A percentile compares a stretch with the other conserved stretches of the same genome.
Conservation (phyloP, 1,284 basidiomycete species). For the Pulchroboletus neoregius region DNA sequence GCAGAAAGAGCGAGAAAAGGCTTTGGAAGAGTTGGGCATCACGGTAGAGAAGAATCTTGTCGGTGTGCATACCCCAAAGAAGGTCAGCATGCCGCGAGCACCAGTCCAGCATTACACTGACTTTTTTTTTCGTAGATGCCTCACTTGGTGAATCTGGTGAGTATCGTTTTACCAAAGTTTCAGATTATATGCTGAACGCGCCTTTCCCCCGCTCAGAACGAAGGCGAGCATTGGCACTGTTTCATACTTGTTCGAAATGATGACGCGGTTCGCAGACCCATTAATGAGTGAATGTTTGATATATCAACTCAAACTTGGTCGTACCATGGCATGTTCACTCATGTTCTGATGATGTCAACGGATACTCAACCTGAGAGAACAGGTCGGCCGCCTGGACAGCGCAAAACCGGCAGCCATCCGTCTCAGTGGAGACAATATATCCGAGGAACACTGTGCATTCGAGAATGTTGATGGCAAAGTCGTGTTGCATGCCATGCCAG, state of each 20-base stretch:
- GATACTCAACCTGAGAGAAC: conserved; percentile 15
- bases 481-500: conserved; percentile 69
- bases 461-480: conserved; percentile 87
- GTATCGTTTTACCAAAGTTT: conserved; percentile 31
- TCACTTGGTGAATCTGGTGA: conserved; percentile 89
- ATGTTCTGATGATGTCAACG: conserved; percentile 6
- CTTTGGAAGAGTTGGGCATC: conserved; percentile 95
- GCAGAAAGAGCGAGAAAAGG: conserved; percentile 94
- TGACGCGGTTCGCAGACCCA: conserved; percentile 52
- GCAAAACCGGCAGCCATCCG: conserved; percentile 83
- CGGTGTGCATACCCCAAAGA: conserved; percentile 99
- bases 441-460: conserved; percentile 90
- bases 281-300: conserved; percentile 91
- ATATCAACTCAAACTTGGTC: conserved; percentile 91
- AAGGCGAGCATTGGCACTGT: conserved; percentile 47
- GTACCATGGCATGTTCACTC: conserved; percentile 56
- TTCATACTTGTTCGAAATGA: conserved; percentile 12
- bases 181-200: conserved; percentile 17
- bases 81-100: conserved; percentile 42
- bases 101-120: conserved; percentile 10
- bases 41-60: conserved; percentile 95
- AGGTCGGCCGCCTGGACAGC: conserved; percentile 83
- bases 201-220: conserved; percentile 57
- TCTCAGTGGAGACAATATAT: conserved; percentile 88
- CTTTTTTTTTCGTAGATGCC: conserved; percentile 63